Percentiles rank a stretch among this genome's conserved stretches.
Evolutionary conservation across 768 basidiomycete species (phyloP).

Genomic region (Psilocybe azurescens): DNA sequence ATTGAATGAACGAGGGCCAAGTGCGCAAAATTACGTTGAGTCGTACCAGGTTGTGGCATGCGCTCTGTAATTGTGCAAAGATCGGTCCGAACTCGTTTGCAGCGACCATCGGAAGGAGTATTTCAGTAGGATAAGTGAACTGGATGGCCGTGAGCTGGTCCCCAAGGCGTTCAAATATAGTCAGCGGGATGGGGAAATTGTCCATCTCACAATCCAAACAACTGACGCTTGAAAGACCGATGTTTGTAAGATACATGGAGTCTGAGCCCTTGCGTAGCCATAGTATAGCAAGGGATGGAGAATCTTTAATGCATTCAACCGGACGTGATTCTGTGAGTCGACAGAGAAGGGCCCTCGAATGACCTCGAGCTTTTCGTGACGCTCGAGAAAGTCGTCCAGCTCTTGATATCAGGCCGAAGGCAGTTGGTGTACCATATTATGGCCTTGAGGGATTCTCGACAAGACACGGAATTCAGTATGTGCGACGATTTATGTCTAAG

Average conservation of each 20-base stretch:
- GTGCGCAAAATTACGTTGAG: constrained; percentile 1
- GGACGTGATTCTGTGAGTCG: background rate
- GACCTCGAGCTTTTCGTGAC: constrained; percentile 19
- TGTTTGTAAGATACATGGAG: constrained; percentile 4
- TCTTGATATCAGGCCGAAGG: background rate
- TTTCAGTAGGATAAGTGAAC: background rate
- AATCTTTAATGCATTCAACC: constrained; percentile 12
- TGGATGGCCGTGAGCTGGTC: background rate
- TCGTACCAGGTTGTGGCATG: constrained; percentile 10
- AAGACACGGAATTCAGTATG: constrained; percentile 13
- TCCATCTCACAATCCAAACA: no score
- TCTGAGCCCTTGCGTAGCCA: background rate
- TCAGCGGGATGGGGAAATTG: no score
- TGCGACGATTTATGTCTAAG: background rate
- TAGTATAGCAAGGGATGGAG: constrained; percentile 3
- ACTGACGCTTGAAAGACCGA: background rate
- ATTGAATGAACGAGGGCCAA: background rate
- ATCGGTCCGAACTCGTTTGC: background rate
- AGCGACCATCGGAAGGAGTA: background rate
- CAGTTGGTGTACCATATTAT: constrained; percentile 19
- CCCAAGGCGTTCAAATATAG: no score
- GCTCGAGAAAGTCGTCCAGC: constrained; percentile 19
- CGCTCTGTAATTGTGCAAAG: background rate
- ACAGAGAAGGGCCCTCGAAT: constrained; percentile 11
- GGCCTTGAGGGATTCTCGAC: constrained; percentile 16